Percentiles rank a stretch among this genome's conserved stretches.
Conservation (phyloP, 2,329 filamentous ascomycete genomes). For the Aspergillus ruber region DNA sequence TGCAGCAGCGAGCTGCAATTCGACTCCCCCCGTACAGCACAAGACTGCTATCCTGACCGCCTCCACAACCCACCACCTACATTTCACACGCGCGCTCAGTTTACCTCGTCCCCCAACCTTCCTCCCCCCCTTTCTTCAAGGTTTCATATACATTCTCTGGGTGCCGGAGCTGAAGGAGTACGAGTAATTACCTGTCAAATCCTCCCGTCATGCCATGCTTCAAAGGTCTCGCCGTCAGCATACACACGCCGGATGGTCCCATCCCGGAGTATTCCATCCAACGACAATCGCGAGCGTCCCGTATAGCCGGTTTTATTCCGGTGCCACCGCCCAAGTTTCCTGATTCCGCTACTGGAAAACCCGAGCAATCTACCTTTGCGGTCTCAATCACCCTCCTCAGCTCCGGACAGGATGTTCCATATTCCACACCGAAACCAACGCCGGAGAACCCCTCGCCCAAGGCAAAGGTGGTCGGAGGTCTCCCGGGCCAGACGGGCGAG, state of each 20-base stretch:
- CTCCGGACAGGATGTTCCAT: slow-evolving; percentile 79
- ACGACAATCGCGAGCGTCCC: slow-evolving; percentile 81
- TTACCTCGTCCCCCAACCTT: slow-evolving; percentile 2
- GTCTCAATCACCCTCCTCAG: slow-evolving; percentile 96
- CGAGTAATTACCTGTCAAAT: not conserved
- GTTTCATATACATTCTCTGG: not conserved
- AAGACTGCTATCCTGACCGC: slow-evolving; percentile 16
- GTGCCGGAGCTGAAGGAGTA: not conserved
- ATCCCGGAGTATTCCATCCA: slow-evolving; percentile 91
- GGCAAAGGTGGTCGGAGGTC: slow-evolving; percentile 70
- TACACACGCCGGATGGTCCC: slow-evolving; percentile 74
- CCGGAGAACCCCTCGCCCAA: slow-evolving; percentile 70
- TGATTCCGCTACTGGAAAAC: slow-evolving; percentile 62
- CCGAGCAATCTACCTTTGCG: slow-evolving; percentile 91
- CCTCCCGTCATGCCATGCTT: slow-evolving; percentile 74
- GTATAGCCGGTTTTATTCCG: slow-evolving; percentile 95
- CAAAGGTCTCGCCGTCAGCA: slow-evolving; percentile 97
- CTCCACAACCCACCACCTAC: slow-evolving; percentile 19
- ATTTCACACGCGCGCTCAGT: slow-evolving; percentile 4
- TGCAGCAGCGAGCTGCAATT: not conserved
- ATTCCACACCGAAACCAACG: slow-evolving; percentile 79
- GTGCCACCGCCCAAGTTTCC: slow-evolving; percentile 81
- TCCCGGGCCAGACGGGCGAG: slow-evolving; percentile 51
- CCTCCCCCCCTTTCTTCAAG: not conserved
- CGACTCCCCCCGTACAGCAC: not conserved